phyloP scores from a whole-genome alignment of 345 rosid genomes.

The Gossypium arboreum region DNA sequence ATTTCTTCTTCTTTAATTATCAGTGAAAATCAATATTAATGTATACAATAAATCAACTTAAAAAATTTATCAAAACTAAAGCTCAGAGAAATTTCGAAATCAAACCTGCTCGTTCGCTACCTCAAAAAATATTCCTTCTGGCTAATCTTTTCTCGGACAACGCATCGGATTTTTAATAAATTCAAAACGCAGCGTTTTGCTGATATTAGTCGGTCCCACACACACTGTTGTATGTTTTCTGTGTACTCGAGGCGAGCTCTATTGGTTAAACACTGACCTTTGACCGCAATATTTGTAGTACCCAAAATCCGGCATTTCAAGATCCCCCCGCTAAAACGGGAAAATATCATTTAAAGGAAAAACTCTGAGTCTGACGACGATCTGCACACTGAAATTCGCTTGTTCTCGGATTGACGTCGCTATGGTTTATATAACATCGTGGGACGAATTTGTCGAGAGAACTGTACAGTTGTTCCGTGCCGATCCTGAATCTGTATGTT shows the following conservation, averaged over 20 bases:
- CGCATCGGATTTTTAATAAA: neutral
- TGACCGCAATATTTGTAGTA: neutral
- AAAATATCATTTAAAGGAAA: neutral
- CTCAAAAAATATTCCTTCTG: too few species aligned
- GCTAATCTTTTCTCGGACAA: neutral
- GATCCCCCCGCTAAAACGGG: neutral
- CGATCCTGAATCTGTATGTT: conserved; percentile 83
- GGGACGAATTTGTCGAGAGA: conserved; percentile 87
- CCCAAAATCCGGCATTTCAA: neutral
- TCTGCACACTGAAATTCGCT: neutral
- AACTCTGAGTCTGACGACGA: neutral
- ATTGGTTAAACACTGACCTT: neutral
- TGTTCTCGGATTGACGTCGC: conserved; percentile 14
- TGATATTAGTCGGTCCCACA: neutral
- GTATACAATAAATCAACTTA: too few species aligned
- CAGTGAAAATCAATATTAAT: too few species aligned
- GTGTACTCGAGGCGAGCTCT: too few species aligned
- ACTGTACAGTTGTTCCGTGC: conserved; percentile 76
- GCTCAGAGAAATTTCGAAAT: too few species aligned
- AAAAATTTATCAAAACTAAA: too few species aligned
- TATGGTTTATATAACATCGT: conserved; percentile 72
- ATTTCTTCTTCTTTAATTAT: too few species aligned
- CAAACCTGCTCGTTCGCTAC: too few species aligned
- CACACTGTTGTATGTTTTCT: too few species aligned
- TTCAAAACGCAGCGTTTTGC: neutral